These are phyloP conservation scores for Primulina eburnea DNA, from an alignment of 257 asterid genomes.

Conservation along the genomic window DNA sequence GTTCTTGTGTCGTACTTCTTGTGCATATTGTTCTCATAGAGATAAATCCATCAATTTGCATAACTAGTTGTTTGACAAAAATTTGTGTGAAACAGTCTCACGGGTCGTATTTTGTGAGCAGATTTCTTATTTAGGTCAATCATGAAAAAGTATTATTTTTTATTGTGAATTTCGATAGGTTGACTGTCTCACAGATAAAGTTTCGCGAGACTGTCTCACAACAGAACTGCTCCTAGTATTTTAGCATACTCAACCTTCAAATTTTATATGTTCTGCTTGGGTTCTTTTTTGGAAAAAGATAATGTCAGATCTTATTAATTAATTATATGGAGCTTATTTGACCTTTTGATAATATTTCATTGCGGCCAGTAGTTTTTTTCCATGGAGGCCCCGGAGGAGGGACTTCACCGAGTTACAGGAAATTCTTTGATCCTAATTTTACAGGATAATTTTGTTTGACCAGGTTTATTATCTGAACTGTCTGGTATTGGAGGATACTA, in stretches of 20 bases:
- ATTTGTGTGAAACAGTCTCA: no score
- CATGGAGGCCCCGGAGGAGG: constrained; percentile 99
- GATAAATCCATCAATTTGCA: neutral
- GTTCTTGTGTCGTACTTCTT: neutral
- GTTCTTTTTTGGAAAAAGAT: constrained; percentile 4
- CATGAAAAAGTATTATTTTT: no score
- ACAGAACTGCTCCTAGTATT: no score
- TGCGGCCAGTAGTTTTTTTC: constrained; percentile 87
- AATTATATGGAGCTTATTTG: constrained; percentile 6
- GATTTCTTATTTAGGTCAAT: no score
- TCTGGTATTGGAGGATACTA: constrained; percentile 22
- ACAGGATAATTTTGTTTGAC: constrained; percentile 78
- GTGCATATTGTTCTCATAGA: neutral
- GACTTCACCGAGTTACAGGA: constrained; percentile 84
- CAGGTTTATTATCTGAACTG: constrained; percentile 55
- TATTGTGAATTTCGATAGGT: no score
- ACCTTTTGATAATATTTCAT: constrained; percentile 22
- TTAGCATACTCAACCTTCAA: neutral
- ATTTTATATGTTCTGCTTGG: neutral
- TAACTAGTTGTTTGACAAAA: neutral
- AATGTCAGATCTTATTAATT: constrained; percentile 7
- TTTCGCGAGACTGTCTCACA: no score
- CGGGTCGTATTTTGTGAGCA: no score
- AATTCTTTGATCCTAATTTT: constrained; percentile 84
- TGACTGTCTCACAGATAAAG: no score